phyloP scores from a whole-genome alignment of 805 yeast species.

The Candida boidinii region DNA sequence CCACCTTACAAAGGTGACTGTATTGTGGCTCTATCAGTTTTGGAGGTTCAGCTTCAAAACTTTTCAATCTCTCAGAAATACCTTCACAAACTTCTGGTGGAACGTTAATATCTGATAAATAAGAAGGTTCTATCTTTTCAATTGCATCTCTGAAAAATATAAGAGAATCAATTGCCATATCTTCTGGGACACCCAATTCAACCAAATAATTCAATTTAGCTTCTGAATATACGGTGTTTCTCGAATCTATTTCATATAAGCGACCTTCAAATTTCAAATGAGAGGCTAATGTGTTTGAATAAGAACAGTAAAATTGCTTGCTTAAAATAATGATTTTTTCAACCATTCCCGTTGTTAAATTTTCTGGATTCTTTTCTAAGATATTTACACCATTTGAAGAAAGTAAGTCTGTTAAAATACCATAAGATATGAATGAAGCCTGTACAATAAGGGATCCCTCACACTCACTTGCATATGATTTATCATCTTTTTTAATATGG shows the following conservation, averaged over 20 bases:
- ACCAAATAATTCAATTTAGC: conserved; percentile 24
- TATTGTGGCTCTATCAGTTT: conserved; percentile 30
- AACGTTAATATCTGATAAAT: conserved; percentile 16
- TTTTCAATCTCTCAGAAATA: conserved; percentile 6
- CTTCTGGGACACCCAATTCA: conserved; percentile 21
- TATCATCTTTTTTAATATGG: conserved; percentile 20
- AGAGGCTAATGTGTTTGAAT: conserved; percentile 26
- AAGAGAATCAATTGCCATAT: conserved; percentile 21
- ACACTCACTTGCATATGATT: conserved; percentile 17
- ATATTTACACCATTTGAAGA: conserved; percentile 16
- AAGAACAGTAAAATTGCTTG: conserved; percentile 29
- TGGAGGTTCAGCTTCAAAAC: conserved; percentile 15
- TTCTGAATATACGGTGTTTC: conserved; percentile 32
- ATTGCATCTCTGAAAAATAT: conserved; percentile 14
- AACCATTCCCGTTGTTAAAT: conserved; percentile 29
- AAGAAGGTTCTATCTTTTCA: conserved; percentile 10
- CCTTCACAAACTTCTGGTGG: conserved; percentile 22
- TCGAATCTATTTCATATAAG: conserved; percentile 28
- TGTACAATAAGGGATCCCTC: conserved; percentile 26
- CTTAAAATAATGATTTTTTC: conserved; percentile 38
- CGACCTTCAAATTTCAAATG: conserved; percentile 23
- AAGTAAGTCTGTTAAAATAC: conserved; percentile 28
- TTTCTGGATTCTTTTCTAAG: conserved; percentile 12
- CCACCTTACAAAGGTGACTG: conserved; percentile 26
- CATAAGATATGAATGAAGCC: conserved; percentile 30